These are phyloP conservation scores for Laguncularia racemosa DNA, from an alignment of 345 rosid species.

Conservation along the genomic window DNA sequence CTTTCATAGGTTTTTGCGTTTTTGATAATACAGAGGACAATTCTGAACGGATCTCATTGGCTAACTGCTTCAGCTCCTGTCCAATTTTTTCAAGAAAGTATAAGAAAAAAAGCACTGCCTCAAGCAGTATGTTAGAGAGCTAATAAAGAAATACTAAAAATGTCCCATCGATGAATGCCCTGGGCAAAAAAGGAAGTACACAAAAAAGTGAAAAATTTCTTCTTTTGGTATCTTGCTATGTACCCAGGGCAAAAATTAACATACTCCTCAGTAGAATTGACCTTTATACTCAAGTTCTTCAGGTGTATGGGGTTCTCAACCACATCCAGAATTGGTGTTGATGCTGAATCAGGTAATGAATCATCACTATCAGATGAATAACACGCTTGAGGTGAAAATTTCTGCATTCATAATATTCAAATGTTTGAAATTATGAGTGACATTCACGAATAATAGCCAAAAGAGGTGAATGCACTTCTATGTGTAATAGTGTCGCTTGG, in stretches of 20 bases:
- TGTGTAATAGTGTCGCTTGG: too few relatives aligned
- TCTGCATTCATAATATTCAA: conserved; percentile 23
- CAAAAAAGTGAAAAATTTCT: conserved; percentile 1
- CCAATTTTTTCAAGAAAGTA: conserved; percentile 8
- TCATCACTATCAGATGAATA: conserved; percentile 65
- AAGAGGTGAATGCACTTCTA: too few relatives aligned
- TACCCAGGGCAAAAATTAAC: too few relatives aligned
- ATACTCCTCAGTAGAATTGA: conserved; percentile 4
- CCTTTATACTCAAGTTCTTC: conserved; percentile 68
- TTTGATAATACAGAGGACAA: conserved; percentile 38
- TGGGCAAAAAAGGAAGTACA: neutral
- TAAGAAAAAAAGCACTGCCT: neutral
- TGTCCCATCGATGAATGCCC: too few relatives aligned
- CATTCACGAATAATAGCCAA: neutral
- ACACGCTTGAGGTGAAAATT: conserved; percentile 25
- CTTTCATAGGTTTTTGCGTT: conserved; percentile 42
- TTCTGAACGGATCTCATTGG: conserved; percentile 63
- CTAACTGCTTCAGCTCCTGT: conserved; percentile 74
- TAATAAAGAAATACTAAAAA: too few relatives aligned
- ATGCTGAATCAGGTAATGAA: conserved; percentile 47
- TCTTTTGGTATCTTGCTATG: too few relatives aligned
- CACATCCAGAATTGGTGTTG: conserved; percentile 72
- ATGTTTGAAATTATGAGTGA: neutral
- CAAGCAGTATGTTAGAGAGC: too few relatives aligned
- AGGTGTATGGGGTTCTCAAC: conserved; percentile 73